Conservation (phyloP, 208 protist species). For the Crithidia mellificae region DNA sequence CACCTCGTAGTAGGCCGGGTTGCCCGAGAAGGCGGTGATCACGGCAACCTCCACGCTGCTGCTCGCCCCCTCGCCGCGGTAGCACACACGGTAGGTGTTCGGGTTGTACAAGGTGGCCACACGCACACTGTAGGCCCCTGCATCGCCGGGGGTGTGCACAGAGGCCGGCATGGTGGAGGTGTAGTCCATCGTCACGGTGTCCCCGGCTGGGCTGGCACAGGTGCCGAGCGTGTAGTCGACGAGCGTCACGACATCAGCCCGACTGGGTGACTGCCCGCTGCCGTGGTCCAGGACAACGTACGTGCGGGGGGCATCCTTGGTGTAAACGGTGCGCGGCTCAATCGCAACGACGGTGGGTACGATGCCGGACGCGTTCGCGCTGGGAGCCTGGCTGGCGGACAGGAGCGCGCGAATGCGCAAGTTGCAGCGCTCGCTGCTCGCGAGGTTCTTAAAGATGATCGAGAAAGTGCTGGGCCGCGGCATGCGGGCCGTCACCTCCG, state of each 20-base stretch:
- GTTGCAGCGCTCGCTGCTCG: slow-evolving; percentile 36
- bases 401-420: slow-evolving; percentile 53
- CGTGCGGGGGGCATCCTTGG: slow-evolving; percentile 30
- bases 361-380: too few species aligned
- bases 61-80: slow-evolving; percentile 7
- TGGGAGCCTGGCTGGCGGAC: neutral
- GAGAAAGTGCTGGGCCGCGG: slow-evolving; percentile 38
- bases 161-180: slow-evolving; percentile 22
- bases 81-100: slow-evolving; percentile 63
- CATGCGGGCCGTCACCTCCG: slow-evolving; percentile 38
- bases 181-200: slow-evolving; percentile 36
- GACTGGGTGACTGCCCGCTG: neutral
- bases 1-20: slow-evolving; percentile 72
- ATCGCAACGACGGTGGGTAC: slow-evolving; percentile 56
- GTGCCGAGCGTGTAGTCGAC: slow-evolving; percentile 30
- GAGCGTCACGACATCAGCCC: slow-evolving; percentile 32
- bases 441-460: slow-evolving; percentile 65
- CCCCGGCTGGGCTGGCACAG: slow-evolving; percentile 14
- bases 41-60: slow-evolving; percentile 40
- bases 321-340: slow-evolving; percentile 56
- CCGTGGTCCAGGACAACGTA: slow-evolving; percentile 53
- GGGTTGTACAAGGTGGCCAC: slow-evolving; percentile 41
- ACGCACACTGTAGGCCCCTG: slow-evolving; percentile 25
- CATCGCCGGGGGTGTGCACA: slow-evolving; percentile 20
- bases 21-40: slow-evolving; percentile 65